Percentiles rank a stretch among this genome's conserved stretches.
Conservation (phyloP, 805 yeast species). For the Priceomyces carsonii region DNA sequence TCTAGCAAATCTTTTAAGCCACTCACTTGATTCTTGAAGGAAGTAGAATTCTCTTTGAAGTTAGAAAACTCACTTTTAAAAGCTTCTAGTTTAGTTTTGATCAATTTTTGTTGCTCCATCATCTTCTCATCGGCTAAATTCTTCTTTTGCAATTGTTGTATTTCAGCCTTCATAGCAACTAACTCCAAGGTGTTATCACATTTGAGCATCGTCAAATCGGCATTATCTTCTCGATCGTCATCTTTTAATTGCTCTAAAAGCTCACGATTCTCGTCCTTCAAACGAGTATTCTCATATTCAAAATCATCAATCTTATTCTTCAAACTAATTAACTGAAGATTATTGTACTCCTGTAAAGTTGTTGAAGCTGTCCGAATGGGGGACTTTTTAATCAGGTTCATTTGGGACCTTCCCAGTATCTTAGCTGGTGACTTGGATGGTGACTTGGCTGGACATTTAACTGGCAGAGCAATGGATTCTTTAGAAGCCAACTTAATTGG, state of each 20-base stretch:
- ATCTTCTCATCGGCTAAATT: slow-evolving; percentile 3
- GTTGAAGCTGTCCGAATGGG: background rate
- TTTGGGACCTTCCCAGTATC: too few relatives aligned
- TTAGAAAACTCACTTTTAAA: slow-evolving; percentile 11
- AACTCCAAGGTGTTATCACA: slow-evolving; percentile 2
- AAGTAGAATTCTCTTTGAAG: slow-evolving; percentile 10
- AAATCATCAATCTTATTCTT: slow-evolving; percentile 13
- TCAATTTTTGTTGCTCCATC: slow-evolving; percentile 3
- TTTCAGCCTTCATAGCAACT: slow-evolving; percentile 6
- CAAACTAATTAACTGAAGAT: slow-evolving; percentile 8
- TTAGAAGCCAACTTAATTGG: too few relatives aligned
- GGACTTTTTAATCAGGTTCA: too few relatives aligned
- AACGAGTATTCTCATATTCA: slow-evolving; percentile 11
- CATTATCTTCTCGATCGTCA: slow-evolving; percentile 2
- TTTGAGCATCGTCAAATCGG: slow-evolving; percentile 5
- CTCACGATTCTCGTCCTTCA: slow-evolving; percentile 12
- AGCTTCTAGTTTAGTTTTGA: slow-evolving; percentile 7
- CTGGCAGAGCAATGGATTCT: too few relatives aligned
- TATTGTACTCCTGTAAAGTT: background rate
- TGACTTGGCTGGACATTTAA: too few relatives aligned
- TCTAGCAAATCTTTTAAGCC: slow-evolving; percentile 1
- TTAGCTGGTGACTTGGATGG: too few relatives aligned
- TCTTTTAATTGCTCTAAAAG: slow-evolving; percentile 3
- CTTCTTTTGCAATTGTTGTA: slow-evolving; percentile 6
- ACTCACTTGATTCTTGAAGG: background rate